Conservation (phyloP, 352 stramenopile species). For the Phytophthora hibernalis region DNA sequence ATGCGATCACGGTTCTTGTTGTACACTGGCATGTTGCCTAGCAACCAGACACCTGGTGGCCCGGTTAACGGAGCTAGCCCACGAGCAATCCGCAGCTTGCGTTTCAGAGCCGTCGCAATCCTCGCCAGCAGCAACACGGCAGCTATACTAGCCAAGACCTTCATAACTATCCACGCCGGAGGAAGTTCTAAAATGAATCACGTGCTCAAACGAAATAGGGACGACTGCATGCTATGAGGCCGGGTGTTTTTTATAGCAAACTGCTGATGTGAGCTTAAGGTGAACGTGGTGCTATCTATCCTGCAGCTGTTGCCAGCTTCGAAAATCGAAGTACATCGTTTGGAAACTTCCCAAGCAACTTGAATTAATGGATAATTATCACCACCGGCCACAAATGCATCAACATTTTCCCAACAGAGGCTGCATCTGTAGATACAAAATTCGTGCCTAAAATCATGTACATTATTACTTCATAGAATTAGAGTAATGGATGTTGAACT, state of each 20-base stretch:
- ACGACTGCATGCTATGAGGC: no score
- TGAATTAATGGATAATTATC: no score
- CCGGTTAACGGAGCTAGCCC: constrained; percentile 52
- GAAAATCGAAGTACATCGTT: constrained; percentile 1
- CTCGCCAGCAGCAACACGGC: constrained; percentile 16
- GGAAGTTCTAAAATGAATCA: constrained; percentile 5
- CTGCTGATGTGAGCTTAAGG: not conserved
- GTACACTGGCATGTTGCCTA: constrained; percentile 64
- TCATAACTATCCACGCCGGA: constrained; percentile 1
- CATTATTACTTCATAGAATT: no score
- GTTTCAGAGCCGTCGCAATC: constrained; percentile 31
- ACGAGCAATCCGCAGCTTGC: constrained; percentile 63
- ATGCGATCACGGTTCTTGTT: constrained; percentile 60
- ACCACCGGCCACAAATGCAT: no score
- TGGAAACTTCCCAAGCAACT: not conserved
- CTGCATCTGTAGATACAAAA: no score
- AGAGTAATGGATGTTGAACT: no score
- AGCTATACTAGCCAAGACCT: constrained; percentile 16
- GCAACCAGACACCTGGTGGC: constrained; percentile 48
- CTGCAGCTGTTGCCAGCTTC: not conserved
- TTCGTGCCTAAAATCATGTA: no score
- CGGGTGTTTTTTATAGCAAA: not conserved
- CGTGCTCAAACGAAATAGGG: not conserved
- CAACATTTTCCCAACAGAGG: no score
- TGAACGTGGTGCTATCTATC: not conserved